Base-by-base conservation (phyloP, 2,329 filamentous ascomycete species). In the Botryotinia calthae region DNA sequence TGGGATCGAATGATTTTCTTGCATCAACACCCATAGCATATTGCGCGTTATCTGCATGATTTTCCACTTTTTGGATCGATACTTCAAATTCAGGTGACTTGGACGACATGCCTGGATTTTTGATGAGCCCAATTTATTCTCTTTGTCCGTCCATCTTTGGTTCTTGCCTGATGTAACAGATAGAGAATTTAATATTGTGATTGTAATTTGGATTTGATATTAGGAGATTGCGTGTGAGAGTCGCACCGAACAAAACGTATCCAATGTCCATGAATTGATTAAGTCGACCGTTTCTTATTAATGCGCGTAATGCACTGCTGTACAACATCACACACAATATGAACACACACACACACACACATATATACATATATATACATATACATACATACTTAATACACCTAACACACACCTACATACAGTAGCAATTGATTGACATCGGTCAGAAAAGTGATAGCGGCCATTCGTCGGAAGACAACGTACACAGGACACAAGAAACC, bases 31-130 rank as follows among this genome's bases (percentile, higher is more conserved):
- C 25, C 25, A 46, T 65, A n/a, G 25, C 28, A 22, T 25, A 48
- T 65, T 46, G 28, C 42, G 62, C 20, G 42, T 65, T 48, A 37
- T 18, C 10, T 51, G 28, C 44, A 65, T 65, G 63, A 65, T 48
- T 48, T 65, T 65, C 31, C 44, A 63, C 63, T 48, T 31, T 65
- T 42, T 42, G 42, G 40, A 42, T 62, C 28, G 37, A 62, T 65
- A 51, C 44, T n/a, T 65, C 20, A n/a, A 37, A 20, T 64, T 28
- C 62, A 31, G 20, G 22, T 42, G 62, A 64, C 62, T n/a, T 7
- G 62, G 62, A 37, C 44, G 31, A 48, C 37, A 12, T 44, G 34
- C 28, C 22, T n/a, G 25, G 18, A 34, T 46, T 34, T 31, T 48
- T 25, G 28, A 34, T 65, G 42, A 51, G 44, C 62, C 14, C 22